phyloP scores from a whole-genome alignment of 768 basidiomycete genomes.

The Tylopilus balloui region DNA sequence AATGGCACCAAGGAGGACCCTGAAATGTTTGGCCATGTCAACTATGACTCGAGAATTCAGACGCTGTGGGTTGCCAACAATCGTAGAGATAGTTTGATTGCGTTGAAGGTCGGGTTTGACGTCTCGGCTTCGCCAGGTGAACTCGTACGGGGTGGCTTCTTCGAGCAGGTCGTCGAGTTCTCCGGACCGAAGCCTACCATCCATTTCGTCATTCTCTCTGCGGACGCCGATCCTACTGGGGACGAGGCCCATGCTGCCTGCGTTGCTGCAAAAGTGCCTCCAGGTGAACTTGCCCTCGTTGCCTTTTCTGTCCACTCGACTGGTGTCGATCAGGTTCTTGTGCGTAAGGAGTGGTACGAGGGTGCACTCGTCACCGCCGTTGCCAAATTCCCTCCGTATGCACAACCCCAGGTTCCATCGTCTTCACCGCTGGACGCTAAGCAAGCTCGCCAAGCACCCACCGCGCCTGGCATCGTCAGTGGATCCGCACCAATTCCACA shows the following conservation, averaged over 20 bases:
- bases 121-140: conserved; percentile 53
- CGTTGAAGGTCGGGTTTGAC: conserved; percentile 70
- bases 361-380: conserved; percentile 51
- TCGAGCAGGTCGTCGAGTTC: conserved; percentile 84
- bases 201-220: conserved; percentile 83
- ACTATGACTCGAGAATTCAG: conserved; percentile 80
- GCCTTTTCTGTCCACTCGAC: conserved; percentile 86
- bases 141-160: conserved; percentile 58
- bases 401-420: conserved; percentile 27
- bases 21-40: conserved; percentile 86
- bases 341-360: conserved; percentile 83
- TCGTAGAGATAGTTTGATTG: conserved; percentile 79
- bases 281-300: conserved; percentile 74
- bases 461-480: conserved; percentile 26
- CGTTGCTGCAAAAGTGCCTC: conserved; percentile 71
- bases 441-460: conserved; percentile 23
- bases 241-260: conserved; percentile 83
- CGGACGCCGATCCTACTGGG: conserved; percentile 77
- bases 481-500: conserved; percentile 16
- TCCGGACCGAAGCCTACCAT: conserved; percentile 80
- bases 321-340: conserved; percentile 86
- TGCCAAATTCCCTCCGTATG: conserved; percentile 59
- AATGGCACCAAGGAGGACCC: conserved; percentile 65
- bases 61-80: conserved; percentile 87
- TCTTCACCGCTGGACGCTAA: conserved; percentile 25